phyloP scores from a whole-genome alignment of 78 protist genomes.

The Dictyostelium discoideum region dicty_2.7 NC_007091.3:1439501-1440000 shows the following conservation, averaged over 20 bases:
- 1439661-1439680: neutral
- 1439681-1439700: neutral
- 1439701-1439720: conserved; percentile 20
- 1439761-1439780: neutral
- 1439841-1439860: conserved; percentile 13
- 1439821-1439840: neutral
- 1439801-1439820: neutral
- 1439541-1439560: neutral
- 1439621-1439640: neutral
- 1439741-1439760: neutral
- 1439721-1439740: neutral
- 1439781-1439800: neutral
- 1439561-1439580: neutral
- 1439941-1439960: neutral
- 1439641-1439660: neutral
- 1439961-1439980: neutral
- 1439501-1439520: neutral
- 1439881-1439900: neutral
- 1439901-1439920: neutral
- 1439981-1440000: neutral
- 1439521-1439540: neutral
- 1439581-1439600: conserved; percentile 2
- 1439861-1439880: neutral
- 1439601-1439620: neutral
- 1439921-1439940: neutral